These are phyloP conservation scores for Clonostachys byssicola DNA, from an alignment of 2,329 filamentous ascomycete genomes.

Conservation along the genomic window DNA sequence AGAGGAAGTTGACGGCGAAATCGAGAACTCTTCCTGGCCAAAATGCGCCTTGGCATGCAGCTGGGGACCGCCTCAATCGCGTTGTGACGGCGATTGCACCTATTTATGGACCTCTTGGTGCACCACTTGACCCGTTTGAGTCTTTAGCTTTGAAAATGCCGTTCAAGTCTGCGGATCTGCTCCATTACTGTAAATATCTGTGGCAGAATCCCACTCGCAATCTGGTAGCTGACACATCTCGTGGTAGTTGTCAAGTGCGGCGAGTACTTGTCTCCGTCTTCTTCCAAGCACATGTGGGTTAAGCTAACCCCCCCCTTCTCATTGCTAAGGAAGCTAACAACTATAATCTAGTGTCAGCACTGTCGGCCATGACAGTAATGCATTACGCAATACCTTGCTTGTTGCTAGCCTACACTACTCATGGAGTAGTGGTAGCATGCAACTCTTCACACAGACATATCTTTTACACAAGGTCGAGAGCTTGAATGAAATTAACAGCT, in stretches of 20 bases:
- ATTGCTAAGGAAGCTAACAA: too few relatives aligned
- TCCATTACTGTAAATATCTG: too few relatives aligned
- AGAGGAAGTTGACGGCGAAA: too few relatives aligned
- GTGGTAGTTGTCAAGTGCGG: too few relatives aligned
- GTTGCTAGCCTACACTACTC: background rate
- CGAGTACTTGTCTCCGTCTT: too few relatives aligned
- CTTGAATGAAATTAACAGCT: too few relatives aligned
- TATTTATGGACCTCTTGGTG: background rate
- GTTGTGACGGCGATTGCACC: background rate
- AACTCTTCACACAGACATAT: background rate
- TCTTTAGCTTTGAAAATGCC: background rate
- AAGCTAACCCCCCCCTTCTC: too few relatives aligned
- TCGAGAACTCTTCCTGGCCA: background rate
- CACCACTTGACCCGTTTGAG: background rate
- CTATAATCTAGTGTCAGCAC: background rate
- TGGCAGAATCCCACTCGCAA: too few relatives aligned
- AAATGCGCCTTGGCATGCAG: constrained; percentile 1
- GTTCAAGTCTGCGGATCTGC: too few relatives aligned
- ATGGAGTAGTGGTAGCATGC: background rate
- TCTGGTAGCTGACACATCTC: too few relatives aligned
- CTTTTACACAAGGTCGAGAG: too few relatives aligned
- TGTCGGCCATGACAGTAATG: background rate
- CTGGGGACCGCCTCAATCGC: background rate
- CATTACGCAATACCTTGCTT: background rate
- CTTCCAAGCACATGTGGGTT: too few relatives aligned